Conservation (phyloP, 768 basidiomycete genomes). For the Kwoniella sp. region DNA sequence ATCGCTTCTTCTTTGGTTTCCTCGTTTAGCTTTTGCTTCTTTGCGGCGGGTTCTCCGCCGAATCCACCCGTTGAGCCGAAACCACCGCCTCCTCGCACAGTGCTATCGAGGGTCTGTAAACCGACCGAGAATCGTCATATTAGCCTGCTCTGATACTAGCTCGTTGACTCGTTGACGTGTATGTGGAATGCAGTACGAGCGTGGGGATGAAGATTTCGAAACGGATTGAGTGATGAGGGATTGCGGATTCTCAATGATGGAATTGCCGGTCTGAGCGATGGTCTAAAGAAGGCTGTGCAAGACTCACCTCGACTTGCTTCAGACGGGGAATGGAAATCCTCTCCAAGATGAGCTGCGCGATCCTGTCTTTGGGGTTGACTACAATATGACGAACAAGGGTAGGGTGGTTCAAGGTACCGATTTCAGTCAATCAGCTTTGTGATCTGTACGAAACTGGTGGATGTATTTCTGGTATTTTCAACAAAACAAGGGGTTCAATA, state of each 20-base stretch:
- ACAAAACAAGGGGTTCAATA: too few relatives aligned
- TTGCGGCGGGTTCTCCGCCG: slow-evolving; percentile 24
- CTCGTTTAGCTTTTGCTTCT: slow-evolving; percentile 23
- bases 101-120: slow-evolving; percentile 74
- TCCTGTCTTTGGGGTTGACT: slow-evolving; percentile 89
- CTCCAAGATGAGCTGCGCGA: slow-evolving; percentile 93
- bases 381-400: neutral
- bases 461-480: too few relatives aligned
- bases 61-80: slow-evolving; percentile 92
- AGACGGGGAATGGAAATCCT: slow-evolving; percentile 81
- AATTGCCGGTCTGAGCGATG: neutral
- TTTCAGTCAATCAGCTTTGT: too few relatives aligned
- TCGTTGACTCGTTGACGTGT: too few relatives aligned
- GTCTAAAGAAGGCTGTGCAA: neutral
- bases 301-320: slow-evolving; percentile 75
- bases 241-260: too few relatives aligned
- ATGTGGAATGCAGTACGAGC: too few relatives aligned
- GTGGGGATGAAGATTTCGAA: too few relatives aligned
- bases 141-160: too few relatives aligned
- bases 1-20: neutral
- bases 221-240: too few relatives aligned
- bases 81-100: slow-evolving; percentile 77
- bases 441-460: too few relatives aligned
- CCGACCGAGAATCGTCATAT: too few relatives aligned
- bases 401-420: too few relatives aligned